Base-by-base conservation (phyloP, 129 eudicot genomes). In the Lonicera japonica region DNA sequence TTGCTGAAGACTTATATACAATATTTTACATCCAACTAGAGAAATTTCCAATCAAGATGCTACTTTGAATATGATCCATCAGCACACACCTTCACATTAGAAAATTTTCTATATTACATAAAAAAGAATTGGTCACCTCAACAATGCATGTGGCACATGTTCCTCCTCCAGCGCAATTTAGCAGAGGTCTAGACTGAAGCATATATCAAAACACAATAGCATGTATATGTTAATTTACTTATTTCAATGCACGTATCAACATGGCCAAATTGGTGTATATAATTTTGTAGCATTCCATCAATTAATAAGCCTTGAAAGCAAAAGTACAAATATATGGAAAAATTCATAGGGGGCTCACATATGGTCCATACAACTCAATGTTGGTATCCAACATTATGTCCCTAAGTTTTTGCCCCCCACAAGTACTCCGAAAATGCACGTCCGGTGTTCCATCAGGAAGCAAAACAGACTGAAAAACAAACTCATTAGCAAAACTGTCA, bases 361-460 rank as follows among this genome's bases (percentile, higher is more conserved):
- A 90, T 69, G 97, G 97, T 79, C 97, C 97, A 70, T 90, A 90
- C 55, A 90, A 75, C 76, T 90, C 97, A 41, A 90, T 65, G 66
- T 86, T 65, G 6, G 78, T 63, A 73, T 86, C 94, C 63, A 90
- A 58, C 97, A 90, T 90, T 60, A 90, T 90, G 69, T 86, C 86
- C 69, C 97, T 81, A 21, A 90, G 92, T 69, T 90, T 86, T 68
- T 86, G 95, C 51, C 97, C 97, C 20, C 97, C 95, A 11, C 71
- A 61, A 7, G 94, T 89, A 7, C 47, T 73, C n/a, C 97, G 84
- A 45, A 74, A 74, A 58, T 86, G 97, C 69, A 90, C 77, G 63
- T 90, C 97, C 3, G 95, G 92, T 15, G 92, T 90, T 67, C 97
- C 97, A 83, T 90, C 97, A 5, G 97, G 97, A 29, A 90, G 80